A percentile compares a stretch with the other conserved stretches of the same genome.
These are phyloP conservation scores for Dothideomycetidae sp. DNA, from an alignment of 2,329 filamentous ascomycete species.

Conservation along the genomic window DNA sequence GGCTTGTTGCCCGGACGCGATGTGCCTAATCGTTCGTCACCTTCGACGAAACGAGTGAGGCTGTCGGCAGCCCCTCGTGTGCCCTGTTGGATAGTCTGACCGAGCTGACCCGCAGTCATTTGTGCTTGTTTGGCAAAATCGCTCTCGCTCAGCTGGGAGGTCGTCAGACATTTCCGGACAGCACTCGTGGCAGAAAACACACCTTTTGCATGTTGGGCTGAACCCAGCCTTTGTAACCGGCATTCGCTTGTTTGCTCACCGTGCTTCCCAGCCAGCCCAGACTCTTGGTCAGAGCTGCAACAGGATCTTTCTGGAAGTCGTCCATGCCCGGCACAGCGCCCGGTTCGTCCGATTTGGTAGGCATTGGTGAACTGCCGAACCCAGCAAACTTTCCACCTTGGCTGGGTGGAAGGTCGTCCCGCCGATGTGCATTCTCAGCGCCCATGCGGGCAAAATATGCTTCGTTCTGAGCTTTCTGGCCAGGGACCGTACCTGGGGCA, in stretches of 20 bases:
- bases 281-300: conserved; percentile 76
- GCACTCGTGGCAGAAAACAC: background rate
- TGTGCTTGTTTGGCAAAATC: conserved; percentile 45
- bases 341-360: conserved; percentile 29
- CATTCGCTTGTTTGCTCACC: conserved; percentile 81
- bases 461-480: conserved; percentile 55
- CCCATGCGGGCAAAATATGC: conserved; percentile 81
- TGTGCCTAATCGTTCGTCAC: conserved; percentile 35
- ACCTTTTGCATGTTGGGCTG: conserved; percentile 81
- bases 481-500: conserved; percentile 16
- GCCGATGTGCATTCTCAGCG: conserved; percentile 62
- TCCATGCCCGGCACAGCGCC: conserved; percentile 54
- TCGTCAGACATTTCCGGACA: conserved; percentile 16
- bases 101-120: conserved; percentile 38
- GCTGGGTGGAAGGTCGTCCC: conserved; percentile 62
- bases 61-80: conserved; percentile 63
- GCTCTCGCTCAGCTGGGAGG: conserved; percentile 54
- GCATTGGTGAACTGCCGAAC: conserved; percentile 65
- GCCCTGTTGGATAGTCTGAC: conserved; percentile 48
- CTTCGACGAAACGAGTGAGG: conserved; percentile 81
- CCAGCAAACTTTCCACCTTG: conserved; percentile 88
- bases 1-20: conserved; percentile 10
- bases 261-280: conserved; percentile 89
- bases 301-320: conserved; percentile 80
- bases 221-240: conserved; percentile 79